phyloP scores from a whole-genome alignment of 768 basidiomycete genomes.

The Hysterangium stoloniferum region DNA sequence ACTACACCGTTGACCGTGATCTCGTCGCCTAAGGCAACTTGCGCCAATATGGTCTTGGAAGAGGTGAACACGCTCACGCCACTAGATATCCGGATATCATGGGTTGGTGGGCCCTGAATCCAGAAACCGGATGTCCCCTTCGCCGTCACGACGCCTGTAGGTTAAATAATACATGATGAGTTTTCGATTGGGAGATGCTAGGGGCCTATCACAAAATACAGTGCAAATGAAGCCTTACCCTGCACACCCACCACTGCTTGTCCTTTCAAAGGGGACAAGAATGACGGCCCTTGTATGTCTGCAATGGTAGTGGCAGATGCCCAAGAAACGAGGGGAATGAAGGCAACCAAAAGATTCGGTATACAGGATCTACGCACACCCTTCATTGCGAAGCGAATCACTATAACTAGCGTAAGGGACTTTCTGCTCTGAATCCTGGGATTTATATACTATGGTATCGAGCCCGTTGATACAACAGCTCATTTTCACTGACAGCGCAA shows the following conservation, averaged over 20 bases:
- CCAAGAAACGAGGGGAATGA: background rate
- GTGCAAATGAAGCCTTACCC: too few relatives aligned
- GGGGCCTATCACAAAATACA: too few relatives aligned
- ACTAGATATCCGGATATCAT: constrained; percentile 41
- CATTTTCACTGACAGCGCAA: too few relatives aligned
- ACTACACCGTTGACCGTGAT: constrained; percentile 40
- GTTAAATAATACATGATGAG: too few relatives aligned
- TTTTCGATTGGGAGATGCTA: too few relatives aligned
- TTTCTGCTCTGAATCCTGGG: too few relatives aligned
- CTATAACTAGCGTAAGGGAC: too few relatives aligned
- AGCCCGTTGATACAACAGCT: too few relatives aligned
- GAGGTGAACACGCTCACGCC: constrained; percentile 44
- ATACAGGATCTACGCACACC: too few relatives aligned
- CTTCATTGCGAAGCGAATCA: too few relatives aligned
- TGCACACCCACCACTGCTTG: constrained; percentile 39
- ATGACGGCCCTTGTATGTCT: constrained; percentile 47
- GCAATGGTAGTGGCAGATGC: constrained; percentile 26
- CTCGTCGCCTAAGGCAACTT: constrained; percentile 40
- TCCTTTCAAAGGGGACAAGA: constrained; percentile 38
- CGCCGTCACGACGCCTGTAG: constrained; percentile 10
- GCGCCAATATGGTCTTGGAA: constrained; percentile 27
- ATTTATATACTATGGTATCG: too few relatives aligned
- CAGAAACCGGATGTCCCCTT: constrained; percentile 43
- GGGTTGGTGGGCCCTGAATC: constrained; percentile 35
- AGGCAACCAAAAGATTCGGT: too few relatives aligned